Base-by-base conservation (phyloP, 1,284 basidiomycete species). In the Hypsizygus ulmarius region DNA sequence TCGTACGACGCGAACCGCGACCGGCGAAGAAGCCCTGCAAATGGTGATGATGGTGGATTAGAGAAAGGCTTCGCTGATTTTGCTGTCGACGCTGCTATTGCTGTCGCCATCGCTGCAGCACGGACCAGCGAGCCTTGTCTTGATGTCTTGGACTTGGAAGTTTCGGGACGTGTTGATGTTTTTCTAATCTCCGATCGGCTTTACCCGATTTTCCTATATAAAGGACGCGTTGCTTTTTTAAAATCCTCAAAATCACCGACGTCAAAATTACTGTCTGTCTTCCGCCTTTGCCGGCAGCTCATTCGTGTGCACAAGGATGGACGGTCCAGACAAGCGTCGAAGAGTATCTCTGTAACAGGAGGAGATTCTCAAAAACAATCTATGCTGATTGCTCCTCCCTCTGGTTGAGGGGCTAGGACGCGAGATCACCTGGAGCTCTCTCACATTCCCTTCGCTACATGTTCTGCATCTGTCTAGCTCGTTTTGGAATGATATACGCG, bases 321-420 rank as follows among this genome's bases (percentile, higher is more conserved):
- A 82, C 68, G 78, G 87, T 84, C 87, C 87, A 90, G 88, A 90
- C 87, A 90, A 84, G 75, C 78, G 87, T 87, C 84, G 84, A 62
- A 90, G 84, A 90, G 45, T 58, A 72, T 58, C 55, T 63, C 57
- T 54, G 53, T 50, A 50, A 47, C 42, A 49, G 41, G 60, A 56
- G 62, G 51, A 64, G 69, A 78, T 63, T 73, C 84, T 84, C 83
- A 79, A 90, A 90, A 90, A 90, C 87, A 89, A 78, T 90, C 86
- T 84, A 79, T 80, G 87, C 87, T 81, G 87, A 88, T 75, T 73
- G 87, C 77, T 81, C 72, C 77, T 90, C 87, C 88, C 87, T 67
- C 64, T 79, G 88, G 87, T 90, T 67, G 88, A 90, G 87, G 78
- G 74, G 83, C 69, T 36, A 88, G 84, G 87, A 90, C 73, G 87